A percentile compares a stretch with the other conserved stretches of the same genome.
phyloP scores from a whole-genome alignment of 139 green algal genomes.

The Chlamydomonas asymmetrica region DNA sequence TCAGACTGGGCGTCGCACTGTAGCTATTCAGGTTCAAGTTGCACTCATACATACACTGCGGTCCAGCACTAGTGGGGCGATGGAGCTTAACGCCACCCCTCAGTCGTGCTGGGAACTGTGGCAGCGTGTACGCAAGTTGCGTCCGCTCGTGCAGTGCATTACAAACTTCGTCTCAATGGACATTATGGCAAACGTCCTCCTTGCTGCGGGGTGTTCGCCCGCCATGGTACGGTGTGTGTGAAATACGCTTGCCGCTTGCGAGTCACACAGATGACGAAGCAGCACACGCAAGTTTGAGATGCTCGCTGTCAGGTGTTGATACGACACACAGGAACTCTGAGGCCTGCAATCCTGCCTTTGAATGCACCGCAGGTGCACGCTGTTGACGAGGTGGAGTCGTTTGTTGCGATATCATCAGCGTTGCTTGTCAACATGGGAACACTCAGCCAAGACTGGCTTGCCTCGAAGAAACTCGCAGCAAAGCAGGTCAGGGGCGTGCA shows the following conservation, averaged over 20 bases:
- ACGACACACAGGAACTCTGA: no score
- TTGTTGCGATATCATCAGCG: conserved; percentile 55
- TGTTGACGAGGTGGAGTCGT: conserved; percentile 72
- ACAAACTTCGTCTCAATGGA: conserved; percentile 86
- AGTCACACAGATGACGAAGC: no score
- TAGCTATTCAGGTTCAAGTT: no score
- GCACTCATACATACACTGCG: no score
- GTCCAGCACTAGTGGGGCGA: no score
- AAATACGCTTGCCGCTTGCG: no score
- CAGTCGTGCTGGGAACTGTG: conserved; percentile 30
- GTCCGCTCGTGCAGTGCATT: conserved; percentile 67
- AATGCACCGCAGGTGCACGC: conserved; percentile 57
- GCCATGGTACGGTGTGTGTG: no score
- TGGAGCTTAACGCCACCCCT: neutral
- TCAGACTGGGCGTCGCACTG: no score
- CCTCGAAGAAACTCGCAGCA: conserved; percentile 66
- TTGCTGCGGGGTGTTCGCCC: conserved; percentile 73
- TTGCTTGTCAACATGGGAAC: conserved; percentile 87
- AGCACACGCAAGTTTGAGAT: no score
- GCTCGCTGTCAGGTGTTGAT: no score
- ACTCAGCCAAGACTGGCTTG: conserved; percentile 58
- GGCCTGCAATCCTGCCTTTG: neutral
- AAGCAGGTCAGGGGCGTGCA: conserved; percentile 31
- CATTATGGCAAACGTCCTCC: conserved; percentile 82
- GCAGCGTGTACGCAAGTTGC: conserved; percentile 24